Base-by-base conservation (phyloP, 2,329 filamentous ascomycete genomes). In the Aspergillus quadricinctus region DNA sequence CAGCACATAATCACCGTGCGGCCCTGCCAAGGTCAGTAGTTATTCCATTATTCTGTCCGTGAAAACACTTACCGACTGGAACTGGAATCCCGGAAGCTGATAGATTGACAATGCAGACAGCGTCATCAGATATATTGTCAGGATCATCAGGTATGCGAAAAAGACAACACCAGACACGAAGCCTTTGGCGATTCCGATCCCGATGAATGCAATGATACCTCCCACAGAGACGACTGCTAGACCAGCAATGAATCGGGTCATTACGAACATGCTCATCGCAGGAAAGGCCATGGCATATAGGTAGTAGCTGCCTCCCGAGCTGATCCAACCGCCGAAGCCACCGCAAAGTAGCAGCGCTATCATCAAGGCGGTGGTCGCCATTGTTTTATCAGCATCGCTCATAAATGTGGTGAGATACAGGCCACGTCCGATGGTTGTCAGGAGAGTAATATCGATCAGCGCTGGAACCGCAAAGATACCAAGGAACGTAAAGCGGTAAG, bases 401-500 rank as follows among this genome's bases (percentile, higher is more conserved):
- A 87, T 86, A 58, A 75, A 81, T 0, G 78, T 78, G 23, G 81
- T 85, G 48, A 87, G 77, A 64, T 86, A 87, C 23, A 87, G 70
- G 8, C 84, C 84, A 52, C 83, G 79, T 0, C 83, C 84, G 28
- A 81, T 77, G 23, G 83, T 81, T 1, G 82, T 83, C 21, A 87
- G 72, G 5, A 87, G 69, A 10, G 84, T 50, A 40, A 87, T 83
- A 65, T 87, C 84, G 43, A 87, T 76, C 50, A 87, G 74, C 23
- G 84, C 84, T 0, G 84, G 84, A 48, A 87, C 78, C 10, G 83
- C 83, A 61, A 87, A 87, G 29, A 86, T 82, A 59, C 81, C 81
- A 23, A 86, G 71, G 60, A 83, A 84, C 0, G 81, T 82, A 57
- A 84, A 81, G 62, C 79, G 61, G 63, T 80, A 71, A 68, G 79